Base-by-base conservation (phyloP, 257 asterid species). In the Solanum bulbocastanum region DNA sequence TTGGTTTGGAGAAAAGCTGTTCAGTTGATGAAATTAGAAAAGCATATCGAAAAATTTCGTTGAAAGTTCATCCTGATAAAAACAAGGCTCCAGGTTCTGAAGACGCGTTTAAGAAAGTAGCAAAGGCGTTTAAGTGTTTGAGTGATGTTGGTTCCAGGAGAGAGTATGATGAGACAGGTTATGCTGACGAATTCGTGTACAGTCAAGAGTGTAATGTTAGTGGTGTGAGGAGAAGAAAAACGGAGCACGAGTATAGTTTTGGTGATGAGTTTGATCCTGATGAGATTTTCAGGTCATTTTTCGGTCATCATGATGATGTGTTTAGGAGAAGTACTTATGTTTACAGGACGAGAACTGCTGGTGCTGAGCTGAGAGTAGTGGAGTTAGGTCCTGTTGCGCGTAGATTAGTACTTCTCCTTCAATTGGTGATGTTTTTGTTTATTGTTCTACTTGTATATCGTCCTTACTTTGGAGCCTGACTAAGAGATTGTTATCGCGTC, bases 31-130 rank as follows among this genome's bases (percentile, higher is more conserved):
- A 95, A 93, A 92, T 95, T 86, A 88, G 96, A 86, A 96, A 95
- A 90, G 98, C 99, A 5, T 96, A 94, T 85, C 90, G 95, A 90
- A 96, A 94, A 89, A 78, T 95, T 58, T 96, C 99, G 0, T 91
- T 96, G 92, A 96, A 96, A 92, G 99, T 96, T 83, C 99, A 95
- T 87, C 99, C 98, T 5, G 99, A 96, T 88, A 96, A 95, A 92
- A 96, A 95, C 74, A 94, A 94, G 92, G 98, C 98, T 2, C 98
- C 99, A 0, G 98, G 98, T 3, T 92, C 99, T 16, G 98, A 96
- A 92, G 98, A 94, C 86, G 98, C 98, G 6, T 96, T 95, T 83
- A 96, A 96, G 93, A 93, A 91, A 90, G 98, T 96, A 58, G 92
- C 96, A 91, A 95, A 94, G 91, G 99, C 98, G 2, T 96, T 96